Base-by-base conservation (phyloP, 495 filamentous ascomycete species). In the Hyaloscypha finlandica region DNA sequence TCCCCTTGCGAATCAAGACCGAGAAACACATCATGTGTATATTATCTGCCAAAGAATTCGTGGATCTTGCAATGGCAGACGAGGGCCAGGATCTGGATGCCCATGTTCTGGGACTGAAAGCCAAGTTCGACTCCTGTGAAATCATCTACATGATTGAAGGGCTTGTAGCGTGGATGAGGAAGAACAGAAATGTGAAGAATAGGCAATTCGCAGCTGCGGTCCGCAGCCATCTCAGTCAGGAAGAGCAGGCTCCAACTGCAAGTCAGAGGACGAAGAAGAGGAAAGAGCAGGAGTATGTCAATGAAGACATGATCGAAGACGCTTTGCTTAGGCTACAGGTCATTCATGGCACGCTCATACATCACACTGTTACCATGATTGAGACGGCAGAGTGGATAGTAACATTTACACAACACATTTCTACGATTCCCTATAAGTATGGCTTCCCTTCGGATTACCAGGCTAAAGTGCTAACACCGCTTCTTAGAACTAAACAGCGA, bases 111-210 rank as follows among this genome's bases (percentile, higher is more conserved):
- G 78, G 74, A 22, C 76, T 92, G 62, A 86, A 87, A 73, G 76
- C 70, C 20, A 76, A 81, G 52, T 88, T 90, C 69, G 74, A 80
- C 6, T 68, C 71, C 29, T 78, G 83, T 68, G 85, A 82, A 66
- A 74, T 86, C 11, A 89, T 96, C 30, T 94, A 92, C 74, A 76
- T 96, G 6, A 87, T 96, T 52, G 90, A 96, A 73, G 91, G 91
- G 2, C 79, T 96, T 0, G 79, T 70, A 0, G 66, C 77, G 6
- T 90, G 87, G 83, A 86, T 92, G 77, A 84, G 88, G 64, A 92
- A 89, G 71, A 93, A 90, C 74, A 80, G 81, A 30, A 90, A 84
- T 67, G 77, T 84, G 5, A 81, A 86, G 33, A 92, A 94, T 72
- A 78, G 88, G 66, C 83, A 86, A 29, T 93, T 88, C 75, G 80